phyloP scores from a whole-genome alignment of 345 rosid genomes.

The Corchorus capsularis region DNA sequence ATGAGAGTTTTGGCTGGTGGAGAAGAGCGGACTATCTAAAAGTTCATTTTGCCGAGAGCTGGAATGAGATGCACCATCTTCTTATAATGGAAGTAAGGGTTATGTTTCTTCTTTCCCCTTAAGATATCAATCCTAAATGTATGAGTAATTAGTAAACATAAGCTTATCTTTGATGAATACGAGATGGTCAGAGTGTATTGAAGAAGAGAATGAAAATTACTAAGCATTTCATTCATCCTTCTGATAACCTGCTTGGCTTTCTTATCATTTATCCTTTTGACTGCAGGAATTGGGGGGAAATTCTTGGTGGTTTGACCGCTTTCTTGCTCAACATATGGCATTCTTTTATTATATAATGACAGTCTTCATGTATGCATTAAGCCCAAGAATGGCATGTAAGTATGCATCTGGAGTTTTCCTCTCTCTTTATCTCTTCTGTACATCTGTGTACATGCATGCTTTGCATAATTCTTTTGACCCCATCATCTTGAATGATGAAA shows the following conservation, averaged over 20 bases:
- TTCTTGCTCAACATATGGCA: constrained; percentile 85
- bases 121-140: neutral
- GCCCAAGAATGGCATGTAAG: constrained; percentile 99
- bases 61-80: constrained; percentile 99
- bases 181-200: neutral
- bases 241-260: neutral
- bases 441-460: neutral
- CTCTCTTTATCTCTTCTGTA: neutral
- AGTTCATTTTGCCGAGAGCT: constrained; percentile 99
- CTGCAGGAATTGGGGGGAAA: constrained; percentile 96
- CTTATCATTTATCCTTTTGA: constrained; percentile 16
- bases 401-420: constrained; percentile 16
- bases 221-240: neutral
- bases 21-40: constrained; percentile 92
- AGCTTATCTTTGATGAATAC: neutral
- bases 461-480: neutral
- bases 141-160: neutral
- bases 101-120: neutral
- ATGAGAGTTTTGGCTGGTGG: constrained; percentile 99
- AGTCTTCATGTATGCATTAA: constrained; percentile 73
- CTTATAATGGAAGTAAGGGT: constrained; percentile 94
- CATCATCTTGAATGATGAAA: neutral
- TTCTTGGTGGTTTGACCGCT: constrained; percentile 95
- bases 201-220: neutral
- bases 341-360: constrained; percentile 86